These are phyloP conservation scores for Usnea hakonensis DNA, from an alignment of 495 filamentous ascomycete genomes.

Conservation along the genomic window DNA sequence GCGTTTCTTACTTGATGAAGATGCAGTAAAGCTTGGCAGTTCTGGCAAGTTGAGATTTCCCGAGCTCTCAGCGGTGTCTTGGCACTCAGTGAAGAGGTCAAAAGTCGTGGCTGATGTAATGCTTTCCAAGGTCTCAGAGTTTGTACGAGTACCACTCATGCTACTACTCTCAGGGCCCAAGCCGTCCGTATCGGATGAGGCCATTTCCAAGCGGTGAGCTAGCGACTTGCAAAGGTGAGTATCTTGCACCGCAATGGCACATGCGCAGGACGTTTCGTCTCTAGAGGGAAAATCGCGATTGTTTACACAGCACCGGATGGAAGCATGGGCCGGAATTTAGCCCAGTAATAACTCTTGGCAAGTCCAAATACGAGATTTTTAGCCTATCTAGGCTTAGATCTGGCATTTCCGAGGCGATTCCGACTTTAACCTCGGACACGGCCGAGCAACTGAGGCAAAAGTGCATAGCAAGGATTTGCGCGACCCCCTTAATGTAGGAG, in stretches of 20 bases:
- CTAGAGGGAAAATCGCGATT: no score
- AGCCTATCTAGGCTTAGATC: no score
- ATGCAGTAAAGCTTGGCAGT: background rate
- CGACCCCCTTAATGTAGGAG: no score
- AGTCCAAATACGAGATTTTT: no score
- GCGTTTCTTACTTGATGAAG: background rate
- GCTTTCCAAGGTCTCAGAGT: background rate
- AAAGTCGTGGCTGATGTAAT: background rate
- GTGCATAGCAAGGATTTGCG: no score
- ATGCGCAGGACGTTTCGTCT: no score
- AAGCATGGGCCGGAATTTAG: no score
- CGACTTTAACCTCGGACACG: no score
- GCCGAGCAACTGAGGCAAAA: no score
- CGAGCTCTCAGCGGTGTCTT: background rate
- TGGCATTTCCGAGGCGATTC: no score
- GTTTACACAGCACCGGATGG: no score
- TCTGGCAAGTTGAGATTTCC: background rate
- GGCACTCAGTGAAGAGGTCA: background rate
- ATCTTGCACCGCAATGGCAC: background rate
- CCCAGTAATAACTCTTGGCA: no score
- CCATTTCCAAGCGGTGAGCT: background rate
- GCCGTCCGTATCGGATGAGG: background rate
- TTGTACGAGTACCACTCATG: background rate
- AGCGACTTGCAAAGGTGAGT: background rate
- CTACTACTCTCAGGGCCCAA: background rate